Evolutionary conservation across 306 rosid species (phyloP), one percentile per base, ranked within the genome.

Genomic region (Abrus pulchellus): DNA sequence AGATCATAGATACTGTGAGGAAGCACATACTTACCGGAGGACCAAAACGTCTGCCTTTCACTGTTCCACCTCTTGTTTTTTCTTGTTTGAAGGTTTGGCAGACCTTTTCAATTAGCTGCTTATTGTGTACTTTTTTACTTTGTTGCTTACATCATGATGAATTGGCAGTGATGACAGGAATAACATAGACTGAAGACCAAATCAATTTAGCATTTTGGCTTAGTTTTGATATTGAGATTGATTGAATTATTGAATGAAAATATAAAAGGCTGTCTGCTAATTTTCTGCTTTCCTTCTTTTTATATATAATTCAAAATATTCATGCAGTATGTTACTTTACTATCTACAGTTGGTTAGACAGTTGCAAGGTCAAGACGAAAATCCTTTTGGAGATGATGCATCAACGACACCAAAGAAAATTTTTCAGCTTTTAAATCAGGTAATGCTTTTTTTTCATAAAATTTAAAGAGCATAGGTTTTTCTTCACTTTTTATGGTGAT

Each of bases 361-460:
- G 83, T 87, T 96, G 89, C 99, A 96, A 90, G 93, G 94, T 75
- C 99, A 83, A 76, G 94, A 92, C 1, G 94, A 92, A 75, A 93
- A 96, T 87, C 98, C 98, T 72, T 93, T 93, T 83, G 99, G 97
- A 79, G 88, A 93, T 68, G 99, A 92, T 71, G 47, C 90, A 7
- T 59, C 96, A 29, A 76, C 92, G 41, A 85, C 97, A 41, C 98
- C 98, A 12, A 96, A 96, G 91, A 96, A 93, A 88, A 88, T 85
- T 49, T 96, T 96, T 85, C 99, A 93, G 95, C 97, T 96, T 66
- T 86, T 96, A 83, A 89, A 90, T 85, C 97, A 89, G 99, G 99
- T 94, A 76, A 45, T 50, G 48, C 63, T 47, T 63, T n/a, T n/a
- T 52, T 20, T 66, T 4, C 1, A 3, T 41, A 38, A 4, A 63